Conservation (phyloP, 768 basidiomycete genomes). For the Naganishia vishniacii region DNA sequence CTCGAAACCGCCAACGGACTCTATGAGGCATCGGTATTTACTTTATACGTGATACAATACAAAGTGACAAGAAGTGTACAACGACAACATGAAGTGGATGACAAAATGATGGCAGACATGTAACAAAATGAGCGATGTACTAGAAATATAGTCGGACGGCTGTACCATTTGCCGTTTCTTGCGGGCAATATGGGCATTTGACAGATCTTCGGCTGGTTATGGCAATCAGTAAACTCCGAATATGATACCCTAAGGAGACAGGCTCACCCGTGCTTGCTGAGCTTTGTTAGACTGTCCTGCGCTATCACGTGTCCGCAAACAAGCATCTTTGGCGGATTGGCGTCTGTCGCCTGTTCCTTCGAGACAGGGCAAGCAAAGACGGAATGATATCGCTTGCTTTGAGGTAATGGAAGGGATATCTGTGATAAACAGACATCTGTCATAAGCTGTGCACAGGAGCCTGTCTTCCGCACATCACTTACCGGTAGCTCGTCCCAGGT, state of each 20-base stretch:
- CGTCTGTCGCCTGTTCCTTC: slow-evolving; percentile 88
- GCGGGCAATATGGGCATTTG: slow-evolving; percentile 94
- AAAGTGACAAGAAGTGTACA: background rate
- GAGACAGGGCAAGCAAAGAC: slow-evolving; percentile 97
- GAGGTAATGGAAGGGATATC: slow-evolving; percentile 87
- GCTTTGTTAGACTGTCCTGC: slow-evolving; percentile 79
- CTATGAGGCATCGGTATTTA: background rate
- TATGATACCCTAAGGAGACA: background rate
- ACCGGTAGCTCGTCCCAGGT: slow-evolving; percentile 85
- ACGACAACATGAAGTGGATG: too few relatives aligned
- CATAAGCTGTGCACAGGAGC: background rate
- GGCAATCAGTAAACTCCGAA: background rate
- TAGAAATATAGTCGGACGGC: slow-evolving; percentile 50
- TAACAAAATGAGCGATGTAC: too few relatives aligned
- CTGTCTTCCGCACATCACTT: slow-evolving; percentile 25
- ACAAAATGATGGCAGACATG: too few relatives aligned
- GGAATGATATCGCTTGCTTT: slow-evolving; percentile 87
- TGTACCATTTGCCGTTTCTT: slow-evolving; percentile 53
- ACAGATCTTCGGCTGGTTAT: slow-evolving; percentile 60
- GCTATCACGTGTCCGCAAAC: slow-evolving; percentile 91
- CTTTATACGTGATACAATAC: background rate
- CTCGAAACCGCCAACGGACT: background rate
- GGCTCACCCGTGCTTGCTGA: slow-evolving; percentile 81
- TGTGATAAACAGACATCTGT: slow-evolving; percentile 43
- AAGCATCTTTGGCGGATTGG: slow-evolving; percentile 98